phyloP scores from a whole-genome alignment of 306 rosid genomes.

The Acacia crassicarpa region DNA sequence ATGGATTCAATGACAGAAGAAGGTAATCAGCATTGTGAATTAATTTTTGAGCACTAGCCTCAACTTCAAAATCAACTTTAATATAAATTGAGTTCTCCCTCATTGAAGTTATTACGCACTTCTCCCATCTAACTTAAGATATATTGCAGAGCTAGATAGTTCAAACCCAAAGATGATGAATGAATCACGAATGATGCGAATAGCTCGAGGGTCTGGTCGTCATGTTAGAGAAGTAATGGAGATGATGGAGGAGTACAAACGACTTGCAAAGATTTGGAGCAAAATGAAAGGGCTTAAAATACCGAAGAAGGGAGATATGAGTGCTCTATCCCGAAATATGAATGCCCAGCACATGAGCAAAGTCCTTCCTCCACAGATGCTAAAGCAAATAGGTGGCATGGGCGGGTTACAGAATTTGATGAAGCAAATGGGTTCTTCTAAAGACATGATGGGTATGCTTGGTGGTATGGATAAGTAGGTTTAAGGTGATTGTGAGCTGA shows the following conservation, averaged over 20 bases:
- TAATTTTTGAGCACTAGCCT: not conserved
- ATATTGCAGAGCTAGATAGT: conserved; percentile 66
- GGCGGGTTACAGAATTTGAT: conserved; percentile 73
- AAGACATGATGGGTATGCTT: conserved; percentile 39
- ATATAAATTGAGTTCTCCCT: not conserved
- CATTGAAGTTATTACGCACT: not conserved
- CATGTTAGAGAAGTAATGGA: conserved; percentile 59
- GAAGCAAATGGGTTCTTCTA: conserved; percentile 70
- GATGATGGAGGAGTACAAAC: conserved; percentile 76
- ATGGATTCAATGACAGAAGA: conserved; percentile 80
- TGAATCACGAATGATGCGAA: conserved; percentile 68
- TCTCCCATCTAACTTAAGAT: not conserved
- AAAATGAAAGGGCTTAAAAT: conserved; percentile 69
- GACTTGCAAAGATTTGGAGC: conserved; percentile 74
- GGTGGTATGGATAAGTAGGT: conserved; percentile 12
- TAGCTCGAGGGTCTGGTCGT: conserved; percentile 75
- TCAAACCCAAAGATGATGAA: conserved; percentile 64
- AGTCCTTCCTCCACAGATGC: conserved; percentile 75
- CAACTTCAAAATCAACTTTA: not conserved
- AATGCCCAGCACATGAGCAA: conserved; percentile 79
- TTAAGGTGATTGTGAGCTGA: not conserved
- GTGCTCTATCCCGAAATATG: conserved; percentile 64
- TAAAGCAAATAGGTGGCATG: conserved; percentile 78
- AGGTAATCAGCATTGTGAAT: conserved; percentile 42
- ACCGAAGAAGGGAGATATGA: conserved; percentile 69